phyloP scores from a whole-genome alignment of 2,329 filamentous ascomycete genomes.

The Elsinoe perseae region DNA sequence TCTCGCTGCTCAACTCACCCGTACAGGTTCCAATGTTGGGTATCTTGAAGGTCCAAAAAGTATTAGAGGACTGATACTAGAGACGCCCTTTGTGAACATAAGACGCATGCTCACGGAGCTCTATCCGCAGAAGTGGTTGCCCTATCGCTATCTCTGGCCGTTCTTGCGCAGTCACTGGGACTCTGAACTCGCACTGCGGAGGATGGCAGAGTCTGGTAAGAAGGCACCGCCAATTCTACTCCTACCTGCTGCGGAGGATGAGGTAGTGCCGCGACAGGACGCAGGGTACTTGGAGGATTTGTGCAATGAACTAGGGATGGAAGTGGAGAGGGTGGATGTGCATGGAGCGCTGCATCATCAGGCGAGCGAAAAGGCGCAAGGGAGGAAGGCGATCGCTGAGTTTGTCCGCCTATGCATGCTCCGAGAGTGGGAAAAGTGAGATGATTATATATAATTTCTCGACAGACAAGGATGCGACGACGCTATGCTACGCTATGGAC shows the following conservation, averaged over 20 bases:
- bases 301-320: constrained; percentile 30
- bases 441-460: not conserved
- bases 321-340: constrained; percentile 35
- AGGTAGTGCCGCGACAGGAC: constrained; percentile 52
- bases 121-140: constrained; percentile 73
- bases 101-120: constrained; percentile 61
- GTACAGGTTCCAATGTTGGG: no score
- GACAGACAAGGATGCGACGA: not conserved
- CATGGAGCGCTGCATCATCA: constrained; percentile 45
- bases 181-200: constrained; percentile 34
- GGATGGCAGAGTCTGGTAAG: constrained; percentile 27
- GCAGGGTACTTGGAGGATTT: constrained; percentile 44
- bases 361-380: constrained; percentile 37
- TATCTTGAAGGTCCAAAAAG: constrained; percentile 17
- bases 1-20: constrained; percentile 39
- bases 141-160: constrained; percentile 65
- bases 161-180: constrained; percentile 60
- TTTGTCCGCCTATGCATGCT: no score
- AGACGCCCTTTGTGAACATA: constrained; percentile 68
- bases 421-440: not conserved
- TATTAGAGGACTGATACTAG: constrained; percentile 53
- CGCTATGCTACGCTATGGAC: no score
- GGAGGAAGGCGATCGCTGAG: constrained; percentile 33
- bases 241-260: constrained; percentile 50
- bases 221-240: constrained; percentile 38